Evolutionary conservation across 163 green algal genomes (phyloP), one percentile per base, ranked within the genome.

Genomic region (Prototheca wickerhamii): DNA sequence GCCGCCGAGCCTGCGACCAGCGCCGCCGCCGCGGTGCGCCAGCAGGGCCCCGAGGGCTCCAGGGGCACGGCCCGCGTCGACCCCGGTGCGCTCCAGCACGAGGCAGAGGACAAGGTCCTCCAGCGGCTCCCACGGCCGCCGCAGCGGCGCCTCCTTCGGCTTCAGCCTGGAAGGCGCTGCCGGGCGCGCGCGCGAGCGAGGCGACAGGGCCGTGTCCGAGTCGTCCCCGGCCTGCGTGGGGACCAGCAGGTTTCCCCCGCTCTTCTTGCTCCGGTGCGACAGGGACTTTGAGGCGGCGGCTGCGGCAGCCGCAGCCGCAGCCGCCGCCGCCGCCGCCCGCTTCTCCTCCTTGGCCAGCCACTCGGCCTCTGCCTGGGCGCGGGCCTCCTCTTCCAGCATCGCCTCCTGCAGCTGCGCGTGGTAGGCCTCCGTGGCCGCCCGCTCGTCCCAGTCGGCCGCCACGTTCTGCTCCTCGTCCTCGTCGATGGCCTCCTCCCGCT

Each of bases 371-470:
- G 42, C 25, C 23, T 29, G 31, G 20, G 34, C 49, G 17, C 37
- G 33, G 40, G 49, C 60, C 28, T 68, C 67, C 17, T 25, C 59
- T 23, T 73, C 34, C n/a, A n/a, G n/a, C n/a, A n/a, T n/a, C 29
- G 67, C 67, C 0, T 12, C 52, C 51, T 64, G 54, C 8, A 82
- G 71, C 52, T 87, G 69, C 20, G 64, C 71, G 21, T 66, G 52
- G 64, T 88, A 91, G 0, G 81, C 82, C 3, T 70, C 70, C 31
- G 72, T 68, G 7, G 82, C 80, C 2, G 72, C 79, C 4, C 70
- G 68, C 34, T 67, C 63, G 77, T 91, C 83, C 85, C 81, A 87
- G 35, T 77, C 72, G 6, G 70, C 60, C 2, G 77, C 59, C 26
- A 76, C 33, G 37, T 69, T 70, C 26, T 68, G 67, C 56, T 85